phyloP scores from a whole-genome alignment of 1,284 basidiomycete species.

The Polyporus tsugae region DNA sequence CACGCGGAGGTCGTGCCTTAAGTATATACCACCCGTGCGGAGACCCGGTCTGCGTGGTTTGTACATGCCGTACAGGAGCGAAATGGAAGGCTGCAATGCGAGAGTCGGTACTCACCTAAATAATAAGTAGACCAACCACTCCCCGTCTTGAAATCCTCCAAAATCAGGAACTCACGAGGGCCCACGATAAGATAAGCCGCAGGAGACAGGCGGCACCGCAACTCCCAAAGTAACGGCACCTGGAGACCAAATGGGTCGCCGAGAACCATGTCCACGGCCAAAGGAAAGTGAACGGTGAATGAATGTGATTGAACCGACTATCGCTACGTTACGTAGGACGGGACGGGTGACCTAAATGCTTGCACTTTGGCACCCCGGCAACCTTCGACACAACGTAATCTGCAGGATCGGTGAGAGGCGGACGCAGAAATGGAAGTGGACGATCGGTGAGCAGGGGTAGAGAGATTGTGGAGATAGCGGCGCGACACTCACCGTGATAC shows the following conservation, averaged over 20 bases:
- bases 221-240: neutral
- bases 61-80: neutral
- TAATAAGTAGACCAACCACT: too few species aligned
- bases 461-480: slow-evolving; percentile 19
- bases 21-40: neutral
- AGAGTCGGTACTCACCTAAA: neutral
- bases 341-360: neutral
- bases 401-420: neutral
- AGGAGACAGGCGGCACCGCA: neutral
- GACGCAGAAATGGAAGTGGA: neutral
- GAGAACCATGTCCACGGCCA: neutral
- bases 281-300: neutral
- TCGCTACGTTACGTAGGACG: neutral
- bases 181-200: too few species aligned
- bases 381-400: neutral
- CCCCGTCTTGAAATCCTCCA: too few species aligned
- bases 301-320: neutral
- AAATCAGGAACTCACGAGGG: too few species aligned
- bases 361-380: neutral
- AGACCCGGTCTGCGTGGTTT: neutral
- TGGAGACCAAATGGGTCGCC: neutral
- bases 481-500: slow-evolving; percentile 10
- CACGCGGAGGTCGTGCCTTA: neutral
- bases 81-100: neutral
- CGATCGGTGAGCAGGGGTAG: slow-evolving; percentile 17